Base-by-base conservation (phyloP, 1,139 yeast genomes). In the Meyerozyma smithsonii region DNA sequence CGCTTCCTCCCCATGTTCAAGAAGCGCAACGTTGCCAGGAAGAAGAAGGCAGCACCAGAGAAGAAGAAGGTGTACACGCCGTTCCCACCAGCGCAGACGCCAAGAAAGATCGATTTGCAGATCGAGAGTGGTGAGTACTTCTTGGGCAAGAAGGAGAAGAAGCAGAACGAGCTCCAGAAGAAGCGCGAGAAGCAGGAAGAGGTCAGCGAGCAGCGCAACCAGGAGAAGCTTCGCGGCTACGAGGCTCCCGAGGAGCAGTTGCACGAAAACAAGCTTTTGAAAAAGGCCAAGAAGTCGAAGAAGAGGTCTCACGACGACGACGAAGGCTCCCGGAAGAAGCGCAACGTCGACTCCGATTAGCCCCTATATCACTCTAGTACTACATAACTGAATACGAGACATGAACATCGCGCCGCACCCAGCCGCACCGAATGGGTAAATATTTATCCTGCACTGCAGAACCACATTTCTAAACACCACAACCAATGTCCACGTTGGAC, bases 51-150 rank as follows among this genome's bases (percentile, higher is more conserved):
- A 40, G 64, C 59, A 51, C 65, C 62, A 55, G 76, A 69, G 52
- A 86, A 84, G 62, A 85, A 85, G 85, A 88, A 82, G 66, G 83
- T 79, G 3, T 92, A 92, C 77, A 92, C 98, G 24, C 98, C 98
- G 58, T 94, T 94, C 89, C 99, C 99, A 66, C 98, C 98, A 51
- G 87, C 88, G 43, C 99, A 88, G 66, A 78, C 79, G 51, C 98
- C 97, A 58, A 84, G 98, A 73, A 90, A 92, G 85, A 74, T 94
- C 64, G 99, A 94, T 78, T 70, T 90, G 60, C 95, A 90, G 68
- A 89, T 94, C 65, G 98, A 92, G 66, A 83, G 95, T 71, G 99
- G 99, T 78, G 98, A 94, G 63, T 92, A 88, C 69, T 92, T 92
- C 79, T 74, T 92, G 66, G 87, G 88, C 44, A 85, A 87, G 67